Conservation (phyloP, 495 filamentous ascomycete genomes). For the Aspergillus panamensis region DNA sequence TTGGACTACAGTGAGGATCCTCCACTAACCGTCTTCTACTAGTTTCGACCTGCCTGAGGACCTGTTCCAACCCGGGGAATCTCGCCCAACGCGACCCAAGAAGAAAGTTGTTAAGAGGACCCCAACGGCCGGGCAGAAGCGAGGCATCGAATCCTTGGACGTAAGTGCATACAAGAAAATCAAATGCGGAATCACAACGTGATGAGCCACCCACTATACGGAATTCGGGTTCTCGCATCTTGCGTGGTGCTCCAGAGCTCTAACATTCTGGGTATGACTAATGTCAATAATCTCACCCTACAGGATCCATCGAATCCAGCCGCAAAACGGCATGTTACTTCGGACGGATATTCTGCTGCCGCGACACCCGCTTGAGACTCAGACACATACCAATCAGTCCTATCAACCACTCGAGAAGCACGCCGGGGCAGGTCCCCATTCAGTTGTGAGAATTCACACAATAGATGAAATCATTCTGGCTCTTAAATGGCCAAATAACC, state of each 20-base stretch:
- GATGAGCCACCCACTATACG: conserved; percentile 9
- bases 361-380: conserved; percentile 37
- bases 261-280: conserved; percentile 33
- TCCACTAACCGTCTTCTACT: conserved; percentile 20
- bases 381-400: neutral
- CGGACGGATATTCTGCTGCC: conserved; percentile 29
- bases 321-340: conserved; percentile 41
- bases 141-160: conserved; percentile 43
- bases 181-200: conserved; percentile 22
- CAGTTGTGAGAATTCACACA: conserved; percentile 16
- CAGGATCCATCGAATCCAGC: conserved; percentile 34
- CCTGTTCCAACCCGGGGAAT: conserved; percentile 80
- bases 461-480: conserved; percentile 11
- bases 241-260: conserved; percentile 20
- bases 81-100: conserved; percentile 59
- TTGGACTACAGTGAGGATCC: neutral
- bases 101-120: conserved; percentile 55
- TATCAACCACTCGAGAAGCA: conserved; percentile 9
- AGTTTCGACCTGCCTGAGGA: conserved; percentile 86
- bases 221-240: conserved; percentile 24
- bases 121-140: conserved; percentile 39
- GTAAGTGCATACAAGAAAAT: conserved; percentile 40
- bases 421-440: conserved; percentile 38
- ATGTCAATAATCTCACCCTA: conserved; percentile 27
- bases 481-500: conserved; percentile 21